Evolutionary conservation across 2,329 filamentous ascomycete genomes (phyloP).

Genomic region (Orbilia oligospora): DNA sequence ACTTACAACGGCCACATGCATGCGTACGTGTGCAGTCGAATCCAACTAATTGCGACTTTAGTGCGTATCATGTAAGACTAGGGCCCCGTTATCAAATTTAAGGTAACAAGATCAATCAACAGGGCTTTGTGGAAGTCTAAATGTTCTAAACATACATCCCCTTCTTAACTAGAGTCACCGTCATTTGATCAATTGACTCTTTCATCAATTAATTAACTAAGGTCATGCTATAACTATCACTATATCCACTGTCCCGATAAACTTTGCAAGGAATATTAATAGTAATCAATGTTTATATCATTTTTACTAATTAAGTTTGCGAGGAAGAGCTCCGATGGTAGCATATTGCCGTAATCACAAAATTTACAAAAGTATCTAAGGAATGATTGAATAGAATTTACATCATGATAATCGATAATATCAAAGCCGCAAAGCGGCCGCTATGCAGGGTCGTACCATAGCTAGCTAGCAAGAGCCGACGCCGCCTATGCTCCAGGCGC

Average conservation of each 20-base stretch:
- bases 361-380: no score
- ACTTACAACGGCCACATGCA: neutral
- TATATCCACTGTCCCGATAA: no score
- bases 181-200: conserved; percentile 8
- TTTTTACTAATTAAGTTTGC: no score
- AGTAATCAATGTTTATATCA: neutral
- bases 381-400: no score
- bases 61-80: neutral
- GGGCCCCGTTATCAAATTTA: neutral
- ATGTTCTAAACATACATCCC: neutral
- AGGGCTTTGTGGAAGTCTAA: neutral
- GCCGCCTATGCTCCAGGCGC: neutral
- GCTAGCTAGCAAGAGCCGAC: neutral
- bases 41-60: neutral
- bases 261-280: no score
- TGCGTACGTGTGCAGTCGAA: neutral
- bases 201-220: neutral
- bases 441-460: neutral
- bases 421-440: no score
- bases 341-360: no score
- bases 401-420: no score
- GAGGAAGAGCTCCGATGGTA: no score
- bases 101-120: neutral
- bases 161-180: neutral
- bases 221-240: neutral